These are phyloP conservation scores for Bryoglossum gracile DNA, from an alignment of 495 filamentous ascomycete genomes.

Conservation along the genomic window DNA sequence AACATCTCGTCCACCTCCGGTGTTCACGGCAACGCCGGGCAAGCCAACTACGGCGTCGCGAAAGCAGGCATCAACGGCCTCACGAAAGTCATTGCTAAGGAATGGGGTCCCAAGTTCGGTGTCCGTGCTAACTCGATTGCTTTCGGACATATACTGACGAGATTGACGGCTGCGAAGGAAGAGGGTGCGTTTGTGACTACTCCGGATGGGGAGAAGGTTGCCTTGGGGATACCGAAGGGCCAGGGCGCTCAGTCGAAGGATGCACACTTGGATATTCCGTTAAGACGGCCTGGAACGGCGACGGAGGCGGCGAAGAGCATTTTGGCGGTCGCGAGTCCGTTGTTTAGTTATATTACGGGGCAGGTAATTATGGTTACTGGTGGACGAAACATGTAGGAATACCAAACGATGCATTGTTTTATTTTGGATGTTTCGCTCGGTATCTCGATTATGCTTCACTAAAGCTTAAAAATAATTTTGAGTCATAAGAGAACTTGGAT, in stretches of 20 bases:
- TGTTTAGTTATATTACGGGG: constrained; percentile 74
- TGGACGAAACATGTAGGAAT: constrained; percentile 65
- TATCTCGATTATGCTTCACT: too few species aligned
- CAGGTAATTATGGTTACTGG: constrained; percentile 83
- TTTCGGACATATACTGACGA: constrained; percentile 71
- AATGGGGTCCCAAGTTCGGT: constrained; percentile 82
- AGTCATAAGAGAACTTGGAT: too few species aligned
- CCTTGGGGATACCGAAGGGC: constrained; percentile 57
- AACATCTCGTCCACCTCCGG: constrained; percentile 77
- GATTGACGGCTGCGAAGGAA: constrained; percentile 75
- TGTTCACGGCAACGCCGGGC: constrained; percentile 76
- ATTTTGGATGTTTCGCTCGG: too few species aligned
- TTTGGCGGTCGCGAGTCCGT: constrained; percentile 69
- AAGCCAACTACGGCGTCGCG: constrained; percentile 77
- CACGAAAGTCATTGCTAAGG: constrained; percentile 82
- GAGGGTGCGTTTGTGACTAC: constrained; percentile 67
- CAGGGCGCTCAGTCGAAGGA: constrained; percentile 26
- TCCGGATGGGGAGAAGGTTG: constrained; percentile 68
- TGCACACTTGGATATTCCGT: constrained; percentile 63
- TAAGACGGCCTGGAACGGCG: constrained; percentile 65
- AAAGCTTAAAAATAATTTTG: too few species aligned
- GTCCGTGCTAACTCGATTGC: constrained; percentile 79
- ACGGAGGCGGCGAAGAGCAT: constrained; percentile 75
- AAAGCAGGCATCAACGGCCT: constrained; percentile 76
- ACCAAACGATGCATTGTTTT: not conserved